Conservation (phyloP, 2,329 filamentous ascomycete species). For the Ophiostoma perfectum region DNA sequence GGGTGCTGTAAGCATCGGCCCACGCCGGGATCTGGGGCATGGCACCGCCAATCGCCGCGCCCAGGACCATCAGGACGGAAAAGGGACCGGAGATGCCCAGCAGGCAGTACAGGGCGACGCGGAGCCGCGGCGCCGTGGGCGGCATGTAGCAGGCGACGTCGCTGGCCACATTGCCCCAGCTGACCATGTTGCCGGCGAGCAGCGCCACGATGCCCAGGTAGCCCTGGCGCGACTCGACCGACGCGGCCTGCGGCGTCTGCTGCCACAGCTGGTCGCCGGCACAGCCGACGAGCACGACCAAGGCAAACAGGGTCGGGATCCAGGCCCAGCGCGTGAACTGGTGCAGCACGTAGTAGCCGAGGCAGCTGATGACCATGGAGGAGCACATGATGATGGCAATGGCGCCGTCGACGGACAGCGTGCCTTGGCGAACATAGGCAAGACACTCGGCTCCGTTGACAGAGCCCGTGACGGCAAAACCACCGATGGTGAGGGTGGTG, state of each 20-base stretch:
- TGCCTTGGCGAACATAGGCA: conserved; percentile 29
- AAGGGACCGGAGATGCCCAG: conserved; percentile 50
- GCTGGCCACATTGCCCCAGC: conserved; percentile 53
- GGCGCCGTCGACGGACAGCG: conserved; percentile 48
- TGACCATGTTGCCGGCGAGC: conserved; percentile 57
- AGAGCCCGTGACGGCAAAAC: conserved; percentile 56
- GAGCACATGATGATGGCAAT: conserved; percentile 48
- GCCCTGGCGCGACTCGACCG: conserved; percentile 33
- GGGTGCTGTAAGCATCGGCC: conserved; percentile 46
- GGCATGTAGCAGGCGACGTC: conserved; percentile 58
- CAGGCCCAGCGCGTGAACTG: conserved; percentile 24
- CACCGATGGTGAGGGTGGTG: conserved; percentile 56
- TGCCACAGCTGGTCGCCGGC: conserved; percentile 20
- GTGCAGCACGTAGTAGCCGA: conserved; percentile 25
- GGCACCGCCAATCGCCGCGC: conserved; percentile 57
- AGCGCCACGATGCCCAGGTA: conserved; percentile 51
- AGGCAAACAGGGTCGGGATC: conserved; percentile 25
- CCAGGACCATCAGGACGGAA: conserved; percentile 55
- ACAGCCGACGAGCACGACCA: conserved; percentile 21
- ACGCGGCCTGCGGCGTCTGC: conserved; percentile 16
- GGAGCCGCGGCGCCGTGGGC: conserved; percentile 32
- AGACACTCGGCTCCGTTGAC: conserved; percentile 57
- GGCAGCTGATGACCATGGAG: conserved; percentile 23
- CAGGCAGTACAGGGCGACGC: conserved; percentile 52
- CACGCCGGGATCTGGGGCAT: conserved; percentile 49